A percentile compares a stretch with the other conserved stretches of the same genome.
Evolutionary conservation across 73 alveolate genomes (phyloP).

Genomic region (Blepharisma stoltei): DNA sequence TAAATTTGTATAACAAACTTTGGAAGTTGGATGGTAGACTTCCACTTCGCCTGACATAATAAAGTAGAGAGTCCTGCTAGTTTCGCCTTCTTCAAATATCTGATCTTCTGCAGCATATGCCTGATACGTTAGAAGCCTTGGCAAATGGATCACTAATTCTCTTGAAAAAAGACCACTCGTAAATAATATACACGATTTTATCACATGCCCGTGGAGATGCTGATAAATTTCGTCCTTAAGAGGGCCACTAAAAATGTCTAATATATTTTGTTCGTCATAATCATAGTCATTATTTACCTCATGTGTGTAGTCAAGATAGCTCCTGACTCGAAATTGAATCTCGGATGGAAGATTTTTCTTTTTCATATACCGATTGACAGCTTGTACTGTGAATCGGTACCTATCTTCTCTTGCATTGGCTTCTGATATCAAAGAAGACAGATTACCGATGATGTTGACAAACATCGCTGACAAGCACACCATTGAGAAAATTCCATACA

Average conservation of each 20-base stretch:
- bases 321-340: slow-evolving; percentile 58
- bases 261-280: not conserved
- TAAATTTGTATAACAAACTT: not conserved
- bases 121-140: not conserved
- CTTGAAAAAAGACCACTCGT: not conserved
- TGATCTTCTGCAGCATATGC: slow-evolving; percentile 13
- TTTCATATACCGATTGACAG: slow-evolving; percentile 60
- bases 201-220: slow-evolving; percentile 2
- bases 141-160: not conserved
- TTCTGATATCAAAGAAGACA: slow-evolving; percentile 60
- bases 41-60: slow-evolving; percentile 18
- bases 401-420: slow-evolving; percentile 55
- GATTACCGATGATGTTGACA: slow-evolving; percentile 74
- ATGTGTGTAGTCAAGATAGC: slow-evolving; percentile 47
- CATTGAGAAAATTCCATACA: slow-evolving; percentile 64
- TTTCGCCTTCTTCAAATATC: slow-evolving; percentile 12
- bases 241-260: not conserved
- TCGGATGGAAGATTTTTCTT: slow-evolving; percentile 53
- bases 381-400: slow-evolving; percentile 47
- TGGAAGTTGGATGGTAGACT: not conserved
- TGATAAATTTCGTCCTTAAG: slow-evolving; percentile 13
- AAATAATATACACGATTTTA: slow-evolving; percentile 15
- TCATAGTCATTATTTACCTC: not conserved
- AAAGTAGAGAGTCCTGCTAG: slow-evolving; percentile 6
- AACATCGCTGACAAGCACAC: slow-evolving; percentile 70